These are phyloP conservation scores for Erysiphe pulchra DNA, from an alignment of 2,329 filamentous ascomycete species.

Conservation along the genomic window DNA sequence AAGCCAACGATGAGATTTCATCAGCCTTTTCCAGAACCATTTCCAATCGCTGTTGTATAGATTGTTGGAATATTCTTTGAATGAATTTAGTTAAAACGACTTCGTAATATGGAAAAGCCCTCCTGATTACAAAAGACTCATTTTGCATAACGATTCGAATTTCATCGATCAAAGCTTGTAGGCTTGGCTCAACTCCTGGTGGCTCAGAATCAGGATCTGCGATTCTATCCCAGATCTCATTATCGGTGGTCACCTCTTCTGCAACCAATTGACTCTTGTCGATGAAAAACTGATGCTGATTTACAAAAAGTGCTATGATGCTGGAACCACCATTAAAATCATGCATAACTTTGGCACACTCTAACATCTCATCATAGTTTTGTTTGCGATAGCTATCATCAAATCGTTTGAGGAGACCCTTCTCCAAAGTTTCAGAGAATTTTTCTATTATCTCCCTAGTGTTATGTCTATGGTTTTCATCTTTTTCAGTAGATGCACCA, in stretches of 20 bases:
- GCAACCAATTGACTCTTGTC: slow-evolving; percentile 73
- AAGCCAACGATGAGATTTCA: slow-evolving; percentile 74
- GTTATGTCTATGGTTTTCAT: slow-evolving; percentile 24
- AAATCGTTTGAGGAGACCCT: slow-evolving; percentile 85
- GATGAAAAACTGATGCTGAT: slow-evolving; percentile 98
- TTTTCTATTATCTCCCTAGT: slow-evolving; percentile 85
- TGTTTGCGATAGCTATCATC: slow-evolving; percentile 89
- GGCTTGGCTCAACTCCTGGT: slow-evolving; percentile 69
- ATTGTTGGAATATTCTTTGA: slow-evolving; percentile 91
- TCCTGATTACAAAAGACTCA: slow-evolving; percentile 88
- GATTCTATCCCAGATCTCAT: slow-evolving; percentile 65
- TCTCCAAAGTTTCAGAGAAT: slow-evolving; percentile 85
- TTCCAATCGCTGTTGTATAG: slow-evolving; percentile 83
- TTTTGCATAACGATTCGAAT: slow-evolving; percentile 91
- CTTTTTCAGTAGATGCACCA: slow-evolving; percentile 18
- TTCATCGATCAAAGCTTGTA: slow-evolving; percentile 82
- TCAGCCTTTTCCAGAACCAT: slow-evolving; percentile 90
- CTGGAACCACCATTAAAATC: slow-evolving; percentile 93
- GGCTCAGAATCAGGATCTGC: slow-evolving; percentile 87
- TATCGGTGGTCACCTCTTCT: slow-evolving; percentile 28
- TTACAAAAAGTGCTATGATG: slow-evolving; percentile 88
- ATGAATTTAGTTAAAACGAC: slow-evolving; percentile 82
- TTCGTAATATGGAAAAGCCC: slow-evolving; percentile 88
- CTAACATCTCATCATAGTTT: slow-evolving; percentile 95
- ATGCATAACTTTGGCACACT: slow-evolving; percentile 77